Evolutionary conservation across 1,284 basidiomycete species (phyloP), one percentile per base, ranked within the genome.

Genomic region (Caloboletus firmus): DNA sequence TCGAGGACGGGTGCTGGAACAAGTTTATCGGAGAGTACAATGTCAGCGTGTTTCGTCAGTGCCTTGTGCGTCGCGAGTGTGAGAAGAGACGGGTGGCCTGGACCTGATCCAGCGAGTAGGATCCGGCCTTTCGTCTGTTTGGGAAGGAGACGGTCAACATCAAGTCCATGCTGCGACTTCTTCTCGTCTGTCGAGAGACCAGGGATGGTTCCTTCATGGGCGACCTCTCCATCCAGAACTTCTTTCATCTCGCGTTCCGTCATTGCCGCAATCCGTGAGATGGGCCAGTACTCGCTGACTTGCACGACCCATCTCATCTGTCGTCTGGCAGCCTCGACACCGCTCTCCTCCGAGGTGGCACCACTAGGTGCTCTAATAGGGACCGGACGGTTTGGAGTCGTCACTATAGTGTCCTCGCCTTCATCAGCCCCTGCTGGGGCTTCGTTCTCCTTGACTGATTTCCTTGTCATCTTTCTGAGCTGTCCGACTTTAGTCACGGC

Each of bases 21-120:
- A n/a, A 99, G 88, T 69, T 99, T 99, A 77, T 98, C 96, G 10
- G 93, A 92, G 5, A 98, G 82, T 20, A 98, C 89, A 35, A 98
- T 76, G 58, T 95, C 85, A 1, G 94, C 91, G 10, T 85, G 80
- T 57, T 81, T 80, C 3, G 89, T 93, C 44, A 99, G 81, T 0
- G 91, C 85, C 18, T 80, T 80, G 61, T 91, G 90, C 0, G 95
- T 93, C 0, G 95, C 89, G 9, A 93, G 76, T 1, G 96, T 98
- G 44, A 98, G 84, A 12, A 98, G 81, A 2, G 89, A 89, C 0
- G 96, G 94, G 62, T 97, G 95, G 5, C 96, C 96, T 0, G 96
- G 94, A 0, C 96, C 95, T 4, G 94, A 95, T 10, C 96, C 95
- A 26, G 96, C 87, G 7, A 99, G 85, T 49, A 94, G 79, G 54